Percentiles rank a stretch among this genome's conserved stretches.
Evolutionary conservation across 2,329 filamentous ascomycete genomes (phyloP).

Genomic region (Verticillium longisporum): DNA sequence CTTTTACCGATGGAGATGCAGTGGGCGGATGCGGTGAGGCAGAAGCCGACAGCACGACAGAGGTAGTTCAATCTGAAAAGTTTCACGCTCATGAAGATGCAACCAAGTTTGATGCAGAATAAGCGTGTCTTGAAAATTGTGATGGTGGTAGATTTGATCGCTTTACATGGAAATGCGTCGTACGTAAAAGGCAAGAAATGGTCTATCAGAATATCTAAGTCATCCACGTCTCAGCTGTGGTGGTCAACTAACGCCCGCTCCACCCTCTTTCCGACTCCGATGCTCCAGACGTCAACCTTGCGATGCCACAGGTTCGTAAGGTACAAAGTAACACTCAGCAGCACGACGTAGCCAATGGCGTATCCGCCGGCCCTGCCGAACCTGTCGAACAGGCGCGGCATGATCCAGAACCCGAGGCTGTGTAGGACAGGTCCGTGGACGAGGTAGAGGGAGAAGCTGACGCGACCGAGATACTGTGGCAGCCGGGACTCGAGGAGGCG

Average conservation of each 20-base stretch:
- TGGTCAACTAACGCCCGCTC: constrained; percentile 20
- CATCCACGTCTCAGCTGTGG: background rate
- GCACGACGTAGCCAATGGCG: constrained; percentile 21
- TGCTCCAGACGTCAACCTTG: constrained; percentile 29
- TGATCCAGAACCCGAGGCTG: constrained; percentile 21
- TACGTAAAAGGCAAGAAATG: background rate
- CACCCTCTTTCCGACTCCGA: constrained; percentile 26
- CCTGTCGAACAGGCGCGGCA: constrained; percentile 30
- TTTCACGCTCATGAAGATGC: background rate
- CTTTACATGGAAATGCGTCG: background rate
- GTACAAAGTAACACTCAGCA: constrained; percentile 24
- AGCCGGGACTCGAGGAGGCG: constrained; percentile 20
- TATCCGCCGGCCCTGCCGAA: constrained; percentile 22
- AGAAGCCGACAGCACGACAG: background rate
- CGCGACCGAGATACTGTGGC: constrained; percentile 29
- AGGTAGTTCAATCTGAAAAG: background rate
- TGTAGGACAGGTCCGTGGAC: constrained; percentile 24
- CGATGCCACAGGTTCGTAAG: constrained; percentile 26
- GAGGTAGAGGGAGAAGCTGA: constrained; percentile 35
- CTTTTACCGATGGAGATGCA: background rate
- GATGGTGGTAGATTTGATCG: background rate
- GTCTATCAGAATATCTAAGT: background rate
- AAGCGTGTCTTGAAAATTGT: background rate
- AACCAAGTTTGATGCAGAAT: too few relatives aligned
- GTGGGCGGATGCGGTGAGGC: constrained; percentile 2